Evolutionary conservation across 2,329 filamentous ascomycete genomes (phyloP), one percentile per base, ranked within the genome.

Genomic region (Juglanconis juglandina): DNA sequence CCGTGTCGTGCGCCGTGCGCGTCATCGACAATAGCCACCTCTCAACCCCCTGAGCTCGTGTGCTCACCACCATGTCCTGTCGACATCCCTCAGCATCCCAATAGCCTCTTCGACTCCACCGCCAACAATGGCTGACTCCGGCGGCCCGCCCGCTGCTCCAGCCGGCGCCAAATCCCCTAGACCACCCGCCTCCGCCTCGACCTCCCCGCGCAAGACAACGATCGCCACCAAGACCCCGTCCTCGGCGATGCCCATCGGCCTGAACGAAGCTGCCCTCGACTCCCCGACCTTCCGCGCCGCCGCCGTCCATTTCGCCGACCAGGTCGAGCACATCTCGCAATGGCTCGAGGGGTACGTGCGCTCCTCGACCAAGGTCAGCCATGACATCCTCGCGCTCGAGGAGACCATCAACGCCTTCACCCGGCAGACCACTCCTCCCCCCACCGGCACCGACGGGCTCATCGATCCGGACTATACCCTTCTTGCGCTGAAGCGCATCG

Each of bases 401-500:
- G 85, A 88, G 59, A 84, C 89, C 9, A 87, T 97, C 68, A 90
- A 90, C 72, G 80, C 79, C 58, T 95, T 95, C 71, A 80, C 97
- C 17, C 79, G 86, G 62, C 88, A 90, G 66, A 88, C 91, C 35
- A 83, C 88, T n/a, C 91, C 91, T 33, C 88, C 90, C 4, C 74
- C 84, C 30, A 84, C 87, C 58, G 81, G 92, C 59, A 91, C 90
- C 62, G 93, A 97, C 74, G 89, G 90, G 57, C 84, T 94, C 56
- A 81, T 99, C 70, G 95, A 99, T 72, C 92, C 96, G 76, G 95
- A 99, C 76, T 98, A 98, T 74, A 95, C 93, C 0, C 81, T 96
- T 52, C 80, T 96, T 63, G 92, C 93, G 14, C 84, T 98, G 73
- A 91, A 90, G 74, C 85, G 90, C 59, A 90, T 93, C 70, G 89